These are phyloP conservation scores for Raphanus raphanistrum DNA, from an alignment of 345 rosid species.

Conservation along the genomic window DNA sequence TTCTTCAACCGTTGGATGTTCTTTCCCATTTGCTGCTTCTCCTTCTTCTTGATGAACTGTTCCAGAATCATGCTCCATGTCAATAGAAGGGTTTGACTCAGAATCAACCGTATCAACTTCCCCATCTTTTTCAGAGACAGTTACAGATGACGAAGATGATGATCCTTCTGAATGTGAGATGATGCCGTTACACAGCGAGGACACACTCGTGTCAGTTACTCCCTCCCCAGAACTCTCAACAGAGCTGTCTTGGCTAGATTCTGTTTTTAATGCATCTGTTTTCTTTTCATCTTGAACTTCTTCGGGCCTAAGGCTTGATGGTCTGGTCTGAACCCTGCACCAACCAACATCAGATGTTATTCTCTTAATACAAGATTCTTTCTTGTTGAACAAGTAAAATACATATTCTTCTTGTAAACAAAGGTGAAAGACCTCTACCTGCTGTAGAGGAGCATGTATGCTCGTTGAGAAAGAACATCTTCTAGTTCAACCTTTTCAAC, in stretches of 20 bases:
- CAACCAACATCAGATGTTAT: constrained; percentile 8
- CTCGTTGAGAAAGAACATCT: constrained; percentile 90
- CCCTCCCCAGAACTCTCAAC: constrained; percentile 28
- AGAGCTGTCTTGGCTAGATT: constrained; percentile 38
- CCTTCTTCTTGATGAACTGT: constrained; percentile 19
- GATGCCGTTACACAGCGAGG: constrained; percentile 28
- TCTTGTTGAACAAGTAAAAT: neutral
- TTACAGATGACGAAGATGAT: constrained; percentile 6
- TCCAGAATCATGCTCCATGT: constrained; percentile 14
- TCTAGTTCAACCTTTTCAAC: constrained; percentile 70
- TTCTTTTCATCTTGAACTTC: constrained; percentile 45
- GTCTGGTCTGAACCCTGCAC: constrained; percentile 65
- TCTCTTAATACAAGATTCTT: neutral
- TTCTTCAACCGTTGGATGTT: constrained; percentile 7
- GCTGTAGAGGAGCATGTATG: constrained; percentile 95
- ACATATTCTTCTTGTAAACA: neutral
- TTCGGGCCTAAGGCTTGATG: constrained; percentile 50
- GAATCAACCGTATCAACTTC: constrained; percentile 32
- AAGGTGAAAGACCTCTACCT: constrained; percentile 45
- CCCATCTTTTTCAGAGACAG: constrained; percentile 2
- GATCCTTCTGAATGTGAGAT: constrained; percentile 36
- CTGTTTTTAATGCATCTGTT: constrained; percentile 34
- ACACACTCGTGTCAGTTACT: neutral
- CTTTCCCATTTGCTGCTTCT: constrained; percentile 9
- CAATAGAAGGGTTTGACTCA: constrained; percentile 24